Base-by-base conservation (phyloP, 495 filamentous ascomycete genomes). In the Hyaloscypha hepaticicola region DNA sequence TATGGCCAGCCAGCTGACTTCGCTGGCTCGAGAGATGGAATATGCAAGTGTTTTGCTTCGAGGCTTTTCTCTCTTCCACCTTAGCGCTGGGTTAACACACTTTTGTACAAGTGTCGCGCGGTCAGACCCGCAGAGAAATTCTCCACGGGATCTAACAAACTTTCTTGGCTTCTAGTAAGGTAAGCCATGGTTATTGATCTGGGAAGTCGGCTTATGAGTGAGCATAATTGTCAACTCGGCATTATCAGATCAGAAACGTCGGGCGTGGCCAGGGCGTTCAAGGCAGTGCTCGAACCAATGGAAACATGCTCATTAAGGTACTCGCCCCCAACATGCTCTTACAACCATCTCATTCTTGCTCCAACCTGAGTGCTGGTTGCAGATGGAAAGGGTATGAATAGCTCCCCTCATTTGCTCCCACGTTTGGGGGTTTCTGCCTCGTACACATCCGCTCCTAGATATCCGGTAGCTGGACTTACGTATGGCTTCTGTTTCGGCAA, bases 331-430 rank as follows among this genome's bases (percentile, higher is more conserved):
- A 29, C 31, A 19, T 63, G 28, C 51, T 45, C 60, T 55, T 19
- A 45, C 6, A 45, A 45, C 9, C 4, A 16, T 53, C 60, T 55
- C 51, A 45, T 11, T 63, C 51, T n/a, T 48, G 7, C 34, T 50
- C 34, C 24, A 50, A 49, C 14, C 7, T 5, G n/a, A 27, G 22
- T 53, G 8, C 1, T 26, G n/a, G 26, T 53, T 53, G 22, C 50
- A 28, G 41, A 26, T 16, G 27, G 27, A 21, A n/a, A 49, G 58
- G 58, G 58, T 50, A 60, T 60, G 58, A 26, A 49, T 60, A 22
- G 58, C 58, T 60, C 56, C 33, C 31, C 56, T 38, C 33, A 29
- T n/a, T 38, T 25, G 27, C 11, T n/a, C 22, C 1, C n/a, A 38
- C 33, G 21, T 59, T 41, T 25, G 56, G 31, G 31, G 29, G 56